Conservation (phyloP, 1,284 basidiomycete species). For the Termitomyces sp. region DNA sequence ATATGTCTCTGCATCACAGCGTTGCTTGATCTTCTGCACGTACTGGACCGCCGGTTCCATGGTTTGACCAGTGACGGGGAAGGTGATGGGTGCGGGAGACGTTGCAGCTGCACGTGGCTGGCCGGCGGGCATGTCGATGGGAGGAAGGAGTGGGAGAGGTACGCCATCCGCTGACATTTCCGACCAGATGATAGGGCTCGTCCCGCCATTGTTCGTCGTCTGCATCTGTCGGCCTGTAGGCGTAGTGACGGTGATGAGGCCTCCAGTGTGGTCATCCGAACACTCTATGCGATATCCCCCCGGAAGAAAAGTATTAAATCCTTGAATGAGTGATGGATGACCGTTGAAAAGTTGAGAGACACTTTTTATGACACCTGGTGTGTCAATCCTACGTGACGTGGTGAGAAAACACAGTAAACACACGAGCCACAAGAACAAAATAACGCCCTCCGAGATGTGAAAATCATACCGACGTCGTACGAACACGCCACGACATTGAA, state of each 20-base stretch:
- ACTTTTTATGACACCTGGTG: slow-evolving; percentile 93
- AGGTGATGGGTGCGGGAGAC: slow-evolving; percentile 21
- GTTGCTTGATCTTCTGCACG: slow-evolving; percentile 95
- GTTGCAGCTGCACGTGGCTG: neutral
- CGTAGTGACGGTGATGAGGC: slow-evolving; percentile 68
- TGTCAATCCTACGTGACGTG: slow-evolving; percentile 74
- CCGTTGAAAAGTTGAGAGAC: slow-evolving; percentile 92
- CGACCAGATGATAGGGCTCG: slow-evolving; percentile 33
- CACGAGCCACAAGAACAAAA: neutral
- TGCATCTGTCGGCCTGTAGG: slow-evolving; percentile 59
- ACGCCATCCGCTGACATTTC: slow-evolving; percentile 16
- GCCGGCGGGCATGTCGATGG: neutral
- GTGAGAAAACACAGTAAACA: slow-evolving; percentile 4
- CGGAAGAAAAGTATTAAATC: slow-evolving; percentile 97
- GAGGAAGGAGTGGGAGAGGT: neutral
- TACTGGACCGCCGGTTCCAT: slow-evolving; percentile 85
- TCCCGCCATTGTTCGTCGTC: slow-evolving; percentile 37
- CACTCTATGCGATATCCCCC: slow-evolving; percentile 92
- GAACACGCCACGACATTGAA: neutral
- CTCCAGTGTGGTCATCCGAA: slow-evolving; percentile 41
- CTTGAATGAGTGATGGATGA: slow-evolving; percentile 89
- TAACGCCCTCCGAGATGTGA: neutral
- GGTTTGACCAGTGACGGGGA: slow-evolving; percentile 33
- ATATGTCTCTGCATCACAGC: slow-evolving; percentile 92
- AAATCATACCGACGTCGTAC: neutral